Evolutionary conservation across 2,329 filamentous ascomycete species (phyloP).

Genomic region (Xenoacremonium recifei): DNA sequence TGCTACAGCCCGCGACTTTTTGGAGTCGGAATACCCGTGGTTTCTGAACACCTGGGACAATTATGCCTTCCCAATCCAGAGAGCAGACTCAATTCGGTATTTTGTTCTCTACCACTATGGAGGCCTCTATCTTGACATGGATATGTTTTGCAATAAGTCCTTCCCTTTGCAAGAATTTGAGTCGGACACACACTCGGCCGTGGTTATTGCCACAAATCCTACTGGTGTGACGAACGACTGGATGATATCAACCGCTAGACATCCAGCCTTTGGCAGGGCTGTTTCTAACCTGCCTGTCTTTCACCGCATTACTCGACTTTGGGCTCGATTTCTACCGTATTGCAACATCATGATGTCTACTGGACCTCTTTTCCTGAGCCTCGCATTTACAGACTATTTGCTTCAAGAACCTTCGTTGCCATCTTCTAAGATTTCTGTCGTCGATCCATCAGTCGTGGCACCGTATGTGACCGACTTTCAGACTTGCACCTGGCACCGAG

Average conservation of each 20-base stretch:
- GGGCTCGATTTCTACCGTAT: conserved; percentile 62
- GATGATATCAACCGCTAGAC: conserved; percentile 70
- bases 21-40: conserved; percentile 68
- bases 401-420: conserved; percentile 41
- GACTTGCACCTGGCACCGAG: conserved; percentile 45
- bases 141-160: conserved; percentile 28
- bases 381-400: conserved; percentile 75
- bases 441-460: conserved; percentile 21
- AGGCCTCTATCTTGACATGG: conserved; percentile 68
- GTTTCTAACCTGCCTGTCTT: conserved; percentile 62
- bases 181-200: conserved; percentile 23
- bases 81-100: conserved; percentile 71
- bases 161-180: conserved; percentile 27
- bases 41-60: conserved; percentile 68
- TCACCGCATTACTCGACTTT: conserved; percentile 60
- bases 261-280: conserved; percentile 71
- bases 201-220: conserved; percentile 55
- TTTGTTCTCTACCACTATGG: conserved; percentile 71
- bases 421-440: conserved; percentile 24
- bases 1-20: conserved; percentile 63
- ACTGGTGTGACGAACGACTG: conserved; percentile 81
- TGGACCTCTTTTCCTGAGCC: conserved; percentile 72
- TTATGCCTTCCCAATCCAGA: conserved; percentile 70
- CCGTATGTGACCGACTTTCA: conserved; percentile 35
- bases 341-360: conserved; percentile 80